Percentiles rank a stretch among this genome's conserved stretches.
Evolutionary conservation across 1,139 yeast species (phyloP).

Genomic region (Lodderomyces pseudojiufengensis): DNA sequence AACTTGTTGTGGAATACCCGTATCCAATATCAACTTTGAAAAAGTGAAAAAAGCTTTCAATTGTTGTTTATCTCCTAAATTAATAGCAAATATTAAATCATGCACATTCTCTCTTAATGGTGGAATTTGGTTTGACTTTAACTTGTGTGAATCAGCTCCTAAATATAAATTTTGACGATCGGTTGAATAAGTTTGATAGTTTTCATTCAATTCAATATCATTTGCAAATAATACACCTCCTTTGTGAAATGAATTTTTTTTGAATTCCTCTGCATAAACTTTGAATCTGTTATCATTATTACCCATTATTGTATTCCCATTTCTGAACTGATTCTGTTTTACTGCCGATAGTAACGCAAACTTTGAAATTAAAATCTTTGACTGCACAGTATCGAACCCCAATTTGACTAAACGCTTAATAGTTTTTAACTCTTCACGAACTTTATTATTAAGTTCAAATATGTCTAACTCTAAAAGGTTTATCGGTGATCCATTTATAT

Average conservation of each 20-base stretch:
- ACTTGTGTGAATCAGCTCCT: constrained; percentile 22
- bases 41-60: constrained; percentile 45
- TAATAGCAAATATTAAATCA: constrained; percentile 69
- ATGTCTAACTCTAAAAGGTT: constrained; percentile 43
- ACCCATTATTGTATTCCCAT: constrained; percentile 34
- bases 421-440: constrained; percentile 33
- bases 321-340: constrained; percentile 31
- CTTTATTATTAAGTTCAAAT: constrained; percentile 33
- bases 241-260: constrained; percentile 18
- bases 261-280: constrained; percentile 31
- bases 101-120: constrained; percentile 71
- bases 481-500: constrained; percentile 59
- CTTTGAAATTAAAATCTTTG: constrained; percentile 38
- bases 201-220: constrained; percentile 63
- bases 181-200: constrained; percentile 45
- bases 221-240: constrained; percentile 69
- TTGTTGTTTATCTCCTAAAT: constrained; percentile 52
- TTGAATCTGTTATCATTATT: constrained; percentile 36
- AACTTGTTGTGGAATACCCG: constrained; percentile 71
- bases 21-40: constrained; percentile 48
- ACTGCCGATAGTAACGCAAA: constrained; percentile 44
- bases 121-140: constrained; percentile 60
- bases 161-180: constrained; percentile 42
- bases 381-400: constrained; percentile 34
- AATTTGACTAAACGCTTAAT: constrained; percentile 26